Evolutionary conservation across 2,329 filamentous ascomycete genomes (phyloP), one percentile per base, ranked within the genome.

Genomic region (Trichoderma lentiforme): DNA sequence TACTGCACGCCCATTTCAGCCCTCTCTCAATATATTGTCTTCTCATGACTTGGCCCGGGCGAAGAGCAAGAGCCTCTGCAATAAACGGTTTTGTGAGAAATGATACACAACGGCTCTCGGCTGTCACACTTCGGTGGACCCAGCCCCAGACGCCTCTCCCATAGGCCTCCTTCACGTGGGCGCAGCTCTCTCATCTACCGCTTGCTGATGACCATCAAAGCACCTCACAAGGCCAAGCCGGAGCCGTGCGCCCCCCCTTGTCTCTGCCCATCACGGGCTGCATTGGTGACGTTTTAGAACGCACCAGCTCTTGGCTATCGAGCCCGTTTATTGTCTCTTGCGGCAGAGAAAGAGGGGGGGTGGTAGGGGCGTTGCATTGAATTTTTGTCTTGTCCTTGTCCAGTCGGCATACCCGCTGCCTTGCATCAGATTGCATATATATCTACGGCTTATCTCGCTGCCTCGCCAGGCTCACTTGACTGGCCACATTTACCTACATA

Each of bases 201-300:
- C 71, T 66, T 73, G 73, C 74, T 72, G 74, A 75, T 76, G 76
- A 77, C 74, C 76, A 34, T 71, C 39, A 63, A 57, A 71, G 53
- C 65, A 58, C 72, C 74, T 76, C 75, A 76, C 77, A 76, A 76
- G 76, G 77, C 75, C 76, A 73, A 60, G 39, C 62, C 62, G 62
- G 60, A 63, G 60, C 60, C 60, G 34, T 63, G 34, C 28, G 73
- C 28, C 57, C 28, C 28, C 57, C 57, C 57, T 34, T 60, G 57
- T 60, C 57, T 34, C 30, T 51, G 56, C 28, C 58, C 28, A 70
- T 56, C 58, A 72, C 43, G 62, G 53, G 24, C 62, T 67, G 70
- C 67, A 64, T 63, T 71, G 68, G 68, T 71, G 68, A 71, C 68
- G 66, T 70, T 62, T 70, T 36, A 36, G 39, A 53, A 30, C 34